A percentile compares a stretch with the other conserved stretches of the same genome.
phyloP scores from a whole-genome alignment of 2,329 filamentous ascomycete genomes.

The Pyricularia pennisetigena region DNA sequence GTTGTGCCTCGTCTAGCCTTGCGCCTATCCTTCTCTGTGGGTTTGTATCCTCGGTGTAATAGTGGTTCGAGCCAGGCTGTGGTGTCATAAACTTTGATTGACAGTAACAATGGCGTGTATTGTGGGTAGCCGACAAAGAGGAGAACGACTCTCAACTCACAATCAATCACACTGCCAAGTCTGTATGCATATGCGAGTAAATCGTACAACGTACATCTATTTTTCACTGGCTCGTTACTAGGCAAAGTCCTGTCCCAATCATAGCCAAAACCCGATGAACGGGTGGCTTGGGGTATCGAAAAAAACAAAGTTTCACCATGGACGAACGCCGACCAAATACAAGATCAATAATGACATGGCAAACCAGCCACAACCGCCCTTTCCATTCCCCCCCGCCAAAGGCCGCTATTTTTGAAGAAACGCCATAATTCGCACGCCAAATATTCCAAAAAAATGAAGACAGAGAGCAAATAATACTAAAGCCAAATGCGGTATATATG shows the following conservation, averaged over 20 bases:
- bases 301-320: background rate
- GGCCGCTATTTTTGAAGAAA: background rate
- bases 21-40: too few species aligned
- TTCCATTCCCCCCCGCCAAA: background rate
- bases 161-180: too few species aligned
- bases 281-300: background rate
- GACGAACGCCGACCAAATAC: background rate
- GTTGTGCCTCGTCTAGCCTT: too few species aligned
- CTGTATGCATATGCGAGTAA: background rate
- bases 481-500: background rate
- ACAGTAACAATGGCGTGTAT: background rate
- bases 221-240: background rate
- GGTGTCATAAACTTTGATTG: background rate
- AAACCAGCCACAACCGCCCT: background rate
- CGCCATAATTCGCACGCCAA: background rate
- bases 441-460: background rate
- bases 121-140: background rate
- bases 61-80: background rate
- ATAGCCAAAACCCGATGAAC: background rate
- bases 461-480: background rate
- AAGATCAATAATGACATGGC: background rate
- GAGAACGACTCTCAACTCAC: background rate
- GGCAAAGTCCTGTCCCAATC: background rate
- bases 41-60: too few species aligned
- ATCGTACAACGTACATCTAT: background rate